Conservation (phyloP, 495 filamentous ascomycete species). For the Annulohypoxylon bovei region DNA sequence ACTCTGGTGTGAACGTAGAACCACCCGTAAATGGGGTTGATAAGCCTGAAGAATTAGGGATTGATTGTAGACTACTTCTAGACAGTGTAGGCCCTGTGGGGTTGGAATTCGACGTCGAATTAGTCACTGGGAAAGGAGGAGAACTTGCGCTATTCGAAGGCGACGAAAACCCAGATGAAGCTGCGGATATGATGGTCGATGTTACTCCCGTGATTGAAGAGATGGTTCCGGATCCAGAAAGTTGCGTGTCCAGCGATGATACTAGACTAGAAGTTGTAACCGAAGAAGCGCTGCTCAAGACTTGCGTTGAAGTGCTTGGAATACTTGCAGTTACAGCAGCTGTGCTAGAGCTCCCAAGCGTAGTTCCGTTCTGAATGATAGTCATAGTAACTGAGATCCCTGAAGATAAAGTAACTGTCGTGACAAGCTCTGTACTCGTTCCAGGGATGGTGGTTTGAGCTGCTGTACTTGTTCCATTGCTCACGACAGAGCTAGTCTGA, state of each 20-base stretch:
- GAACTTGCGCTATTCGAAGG: conserved; percentile 10
- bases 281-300: conserved; percentile 3
- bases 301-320: neutral
- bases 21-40: neutral
- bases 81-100: conserved; percentile 13
- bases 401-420: conserved; percentile 12
- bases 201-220: neutral
- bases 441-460: conserved; percentile 1
- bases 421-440: conserved; percentile 28
- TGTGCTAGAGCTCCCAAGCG: conserved; percentile 26
- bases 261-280: neutral
- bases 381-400: conserved; percentile 24
- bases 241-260: neutral
- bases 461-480: conserved; percentile 10
- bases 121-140: conserved; percentile 13
- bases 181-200: neutral
- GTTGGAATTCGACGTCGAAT: conserved; percentile 17
- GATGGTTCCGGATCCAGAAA: neutral
- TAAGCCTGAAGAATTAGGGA: neutral
- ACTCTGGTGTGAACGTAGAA: conserved; percentile 1
- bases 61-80: conserved; percentile 4
- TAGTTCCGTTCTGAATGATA: conserved; percentile 21
- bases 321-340: conserved; percentile 24
- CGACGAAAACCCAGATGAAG: conserved; percentile 5
- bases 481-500: neutral